These are phyloP conservation scores for Selaginella moellendorffii DNA, from an alignment of 75 land plant species.

Conservation along the genomic window DNA sequence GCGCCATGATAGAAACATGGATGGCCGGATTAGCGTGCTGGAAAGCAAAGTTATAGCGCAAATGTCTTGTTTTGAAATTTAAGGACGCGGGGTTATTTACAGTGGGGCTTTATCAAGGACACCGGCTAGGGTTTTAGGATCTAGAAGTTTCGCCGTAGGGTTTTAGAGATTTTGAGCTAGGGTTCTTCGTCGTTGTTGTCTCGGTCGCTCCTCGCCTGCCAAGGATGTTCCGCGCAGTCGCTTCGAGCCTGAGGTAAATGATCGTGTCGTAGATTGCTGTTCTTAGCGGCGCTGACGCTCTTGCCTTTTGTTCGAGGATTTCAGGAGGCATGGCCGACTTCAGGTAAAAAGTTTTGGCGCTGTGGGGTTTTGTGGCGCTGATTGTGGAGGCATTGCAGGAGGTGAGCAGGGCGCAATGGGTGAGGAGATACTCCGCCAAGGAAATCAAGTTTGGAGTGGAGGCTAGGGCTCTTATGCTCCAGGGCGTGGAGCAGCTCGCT, in stretches of 20 bases:
- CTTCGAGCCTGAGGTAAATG: neutral
- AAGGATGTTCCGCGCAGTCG: neutral
- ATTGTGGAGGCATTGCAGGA: no score
- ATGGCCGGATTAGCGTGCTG: neutral
- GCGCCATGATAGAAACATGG: neutral
- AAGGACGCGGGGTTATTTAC: neutral
- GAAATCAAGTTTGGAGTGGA: slow-evolving; percentile 74
- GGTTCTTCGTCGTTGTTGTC: neutral
- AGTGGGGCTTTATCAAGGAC: neutral
- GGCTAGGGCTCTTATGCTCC: slow-evolving; percentile 75
- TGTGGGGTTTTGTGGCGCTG: no score
- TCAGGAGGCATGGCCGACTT: neutral
- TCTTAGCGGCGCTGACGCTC: neutral
- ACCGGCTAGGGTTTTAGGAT: neutral
- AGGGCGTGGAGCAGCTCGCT: slow-evolving; percentile 80
- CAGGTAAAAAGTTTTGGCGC: no score
- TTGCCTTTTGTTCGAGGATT: neutral
- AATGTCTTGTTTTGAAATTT: neutral
- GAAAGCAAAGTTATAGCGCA: neutral
- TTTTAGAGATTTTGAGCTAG: neutral
- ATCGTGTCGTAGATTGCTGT: neutral
- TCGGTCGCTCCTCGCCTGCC: no score
- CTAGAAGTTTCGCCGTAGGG: neutral
- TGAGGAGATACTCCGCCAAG: slow-evolving; percentile 69
- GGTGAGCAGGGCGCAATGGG: slow-evolving; percentile 14